phyloP scores from a whole-genome alignment of 768 basidiomycete species.

The Lactarius psammicola region DNA sequence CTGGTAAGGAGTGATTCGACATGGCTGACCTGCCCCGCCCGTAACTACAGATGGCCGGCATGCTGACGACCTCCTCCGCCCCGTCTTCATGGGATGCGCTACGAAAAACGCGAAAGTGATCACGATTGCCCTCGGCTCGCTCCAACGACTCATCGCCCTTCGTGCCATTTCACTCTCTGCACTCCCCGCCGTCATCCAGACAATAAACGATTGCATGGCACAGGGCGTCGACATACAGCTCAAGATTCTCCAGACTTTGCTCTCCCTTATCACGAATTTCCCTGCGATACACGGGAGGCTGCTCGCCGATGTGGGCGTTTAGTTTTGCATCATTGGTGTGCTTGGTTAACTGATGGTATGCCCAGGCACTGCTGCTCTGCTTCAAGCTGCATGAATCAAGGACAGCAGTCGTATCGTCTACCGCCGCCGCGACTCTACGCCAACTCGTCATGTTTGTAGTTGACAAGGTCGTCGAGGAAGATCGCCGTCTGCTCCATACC shows the following conservation, averaged over 20 bases:
- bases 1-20: background rate
- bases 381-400: slow-evolving; percentile 95
- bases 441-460: slow-evolving; percentile 98
- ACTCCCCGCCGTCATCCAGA: slow-evolving; percentile 76
- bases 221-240: slow-evolving; percentile 98
- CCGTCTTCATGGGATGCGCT: slow-evolving; percentile 91
- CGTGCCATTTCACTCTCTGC: slow-evolving; percentile 80
- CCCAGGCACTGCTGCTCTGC: slow-evolving; percentile 83
- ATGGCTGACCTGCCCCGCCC: background rate
- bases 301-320: slow-evolving; percentile 69
- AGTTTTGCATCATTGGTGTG: background rate
- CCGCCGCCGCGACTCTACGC: slow-evolving; percentile 92
- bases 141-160: slow-evolving; percentile 86
- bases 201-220: slow-evolving; percentile 82
- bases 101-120: slow-evolving; percentile 94
- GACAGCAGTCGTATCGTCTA: slow-evolving; percentile 94
- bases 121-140: slow-evolving; percentile 84
- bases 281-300: slow-evolving; percentile 74
- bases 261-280: slow-evolving; percentile 89
- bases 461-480: slow-evolving; percentile 87
- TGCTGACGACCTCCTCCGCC: slow-evolving; percentile 76
- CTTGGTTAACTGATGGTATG: background rate
- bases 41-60: slow-evolving; percentile 62
- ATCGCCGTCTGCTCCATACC: slow-evolving; percentile 44
- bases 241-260: slow-evolving; percentile 86